Conservation (phyloP, 768 basidiomycete genomes). For the Mycena rosella region DNA sequence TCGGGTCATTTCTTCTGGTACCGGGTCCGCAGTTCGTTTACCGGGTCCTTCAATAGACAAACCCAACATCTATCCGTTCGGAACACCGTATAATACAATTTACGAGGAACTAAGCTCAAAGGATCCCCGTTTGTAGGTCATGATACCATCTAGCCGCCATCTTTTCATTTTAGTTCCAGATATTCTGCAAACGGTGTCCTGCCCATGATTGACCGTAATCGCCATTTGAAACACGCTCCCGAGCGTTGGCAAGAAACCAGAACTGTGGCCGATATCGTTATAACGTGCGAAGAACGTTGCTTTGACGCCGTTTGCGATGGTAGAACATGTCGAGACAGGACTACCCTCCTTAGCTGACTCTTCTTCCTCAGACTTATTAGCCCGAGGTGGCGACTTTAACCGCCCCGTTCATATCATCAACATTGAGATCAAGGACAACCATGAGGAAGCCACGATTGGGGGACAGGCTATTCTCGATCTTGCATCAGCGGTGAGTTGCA, state of each 20-base stretch:
- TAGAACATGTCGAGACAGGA: slow-evolving; percentile 48
- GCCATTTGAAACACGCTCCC: slow-evolving; percentile 91
- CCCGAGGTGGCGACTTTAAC: slow-evolving; percentile 92
- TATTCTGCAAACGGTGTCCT: slow-evolving; percentile 95
- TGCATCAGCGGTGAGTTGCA: slow-evolving; percentile 81
- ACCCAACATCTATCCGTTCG: slow-evolving; percentile 97
- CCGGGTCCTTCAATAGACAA: slow-evolving; percentile 98
- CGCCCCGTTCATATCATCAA: slow-evolving; percentile 97
- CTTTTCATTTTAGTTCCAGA: slow-evolving; percentile 53
- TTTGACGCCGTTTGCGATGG: slow-evolving; percentile 99
- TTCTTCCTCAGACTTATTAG: slow-evolving; percentile 74
- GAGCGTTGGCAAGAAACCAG: slow-evolving; percentile 97
- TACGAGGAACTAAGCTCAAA: slow-evolving; percentile 90
- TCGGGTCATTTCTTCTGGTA: slow-evolving; percentile 93
- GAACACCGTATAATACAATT: slow-evolving; percentile 96
- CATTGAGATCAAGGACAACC: slow-evolving; percentile 98
- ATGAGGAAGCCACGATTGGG: slow-evolving; percentile 97
- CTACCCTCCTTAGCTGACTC: too few relatives aligned
- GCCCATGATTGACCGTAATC: slow-evolving; percentile 96
- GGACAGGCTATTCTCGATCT: slow-evolving; percentile 96
- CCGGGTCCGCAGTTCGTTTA: slow-evolving; percentile 95
- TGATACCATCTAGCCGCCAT: neutral
- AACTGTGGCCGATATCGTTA: slow-evolving; percentile 93
- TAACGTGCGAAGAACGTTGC: slow-evolving; percentile 99
- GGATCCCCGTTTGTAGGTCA: slow-evolving; percentile 84